Percentiles rank a stretch among this genome's conserved stretches.
Conservation (phyloP, 1,139 yeast species). For the Geotrichum aggregatum region DNA sequence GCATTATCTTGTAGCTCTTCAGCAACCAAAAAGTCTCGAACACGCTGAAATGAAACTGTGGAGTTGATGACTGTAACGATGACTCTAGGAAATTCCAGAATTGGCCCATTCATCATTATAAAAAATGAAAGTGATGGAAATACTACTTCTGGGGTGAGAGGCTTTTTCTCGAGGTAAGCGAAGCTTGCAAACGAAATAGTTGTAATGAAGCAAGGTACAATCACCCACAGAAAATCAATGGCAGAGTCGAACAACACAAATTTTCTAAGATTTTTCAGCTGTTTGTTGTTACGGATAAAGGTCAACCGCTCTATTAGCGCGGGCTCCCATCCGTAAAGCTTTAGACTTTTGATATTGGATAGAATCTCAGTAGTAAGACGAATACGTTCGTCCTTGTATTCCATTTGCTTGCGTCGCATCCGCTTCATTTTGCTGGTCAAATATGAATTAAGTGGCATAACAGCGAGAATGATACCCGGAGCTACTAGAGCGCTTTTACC, state of each 20-base stretch:
- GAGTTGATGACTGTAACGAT: slow-evolving; percentile 53
- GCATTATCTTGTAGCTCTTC: slow-evolving; percentile 50
- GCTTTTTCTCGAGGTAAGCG: slow-evolving; percentile 40
- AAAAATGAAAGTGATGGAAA: slow-evolving; percentile 68
- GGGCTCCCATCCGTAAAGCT: slow-evolving; percentile 70
- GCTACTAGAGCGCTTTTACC: slow-evolving; percentile 65
- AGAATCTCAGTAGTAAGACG: slow-evolving; percentile 61
- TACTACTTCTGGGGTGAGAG: slow-evolving; percentile 66
- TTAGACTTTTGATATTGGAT: slow-evolving; percentile 61
- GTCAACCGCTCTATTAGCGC: slow-evolving; percentile 52
- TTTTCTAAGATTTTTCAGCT: slow-evolving; percentile 65
- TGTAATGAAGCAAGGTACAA: slow-evolving; percentile 63
- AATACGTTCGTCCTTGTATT: slow-evolving; percentile 58
- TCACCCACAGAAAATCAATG: slow-evolving; percentile 57
- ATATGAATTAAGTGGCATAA: slow-evolving; percentile 56
- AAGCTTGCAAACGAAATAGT: slow-evolving; percentile 57
- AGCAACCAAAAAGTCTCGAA: slow-evolving; percentile 49
- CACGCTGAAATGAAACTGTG: slow-evolving; percentile 56
- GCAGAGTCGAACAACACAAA: slow-evolving; percentile 43
- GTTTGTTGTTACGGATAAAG: slow-evolving; percentile 78
- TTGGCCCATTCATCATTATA: slow-evolving; percentile 55
- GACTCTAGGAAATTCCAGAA: slow-evolving; percentile 46
- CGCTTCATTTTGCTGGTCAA: slow-evolving; percentile 48
- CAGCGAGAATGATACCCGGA: slow-evolving; percentile 48
- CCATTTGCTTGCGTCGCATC: slow-evolving; percentile 60